These are phyloP conservation scores for Rhinocladiella similis DNA, from an alignment of 2,329 filamentous ascomycete genomes.

Conservation along the genomic window DNA sequence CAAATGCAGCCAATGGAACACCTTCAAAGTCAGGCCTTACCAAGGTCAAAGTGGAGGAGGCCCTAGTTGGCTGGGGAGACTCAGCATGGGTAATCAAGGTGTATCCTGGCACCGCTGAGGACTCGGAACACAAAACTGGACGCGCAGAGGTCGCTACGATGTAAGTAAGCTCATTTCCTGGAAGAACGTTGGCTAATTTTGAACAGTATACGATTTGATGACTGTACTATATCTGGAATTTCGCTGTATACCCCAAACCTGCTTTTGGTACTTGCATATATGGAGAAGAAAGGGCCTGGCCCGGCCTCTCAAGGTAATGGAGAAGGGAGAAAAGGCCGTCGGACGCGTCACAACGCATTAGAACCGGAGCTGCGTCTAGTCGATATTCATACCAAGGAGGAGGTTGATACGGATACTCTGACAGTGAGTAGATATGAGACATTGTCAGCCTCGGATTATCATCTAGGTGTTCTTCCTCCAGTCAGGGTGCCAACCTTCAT, in stretches of 20 bases:
- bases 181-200: constrained; percentile 33
- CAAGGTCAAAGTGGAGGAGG: constrained; percentile 61
- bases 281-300: constrained; percentile 69
- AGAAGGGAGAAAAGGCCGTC: constrained; percentile 34
- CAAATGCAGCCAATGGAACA: constrained; percentile 43
- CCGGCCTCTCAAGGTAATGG: constrained; percentile 57
- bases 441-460: constrained; percentile 86
- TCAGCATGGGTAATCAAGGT: constrained; percentile 96
- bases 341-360: constrained; percentile 72
- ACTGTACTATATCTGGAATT: constrained; percentile 96
- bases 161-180: constrained; percentile 54
- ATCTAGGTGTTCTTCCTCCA: constrained; percentile 79
- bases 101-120: constrained; percentile 69
- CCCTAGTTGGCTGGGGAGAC: constrained; percentile 93
- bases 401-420: constrained; percentile 84
- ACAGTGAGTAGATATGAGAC: constrained; percentile 84
- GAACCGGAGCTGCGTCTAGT: constrained; percentile 90
- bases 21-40: constrained; percentile 43
- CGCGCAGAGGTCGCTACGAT: constrained; percentile 89
- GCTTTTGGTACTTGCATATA: constrained; percentile 88
- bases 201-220: constrained; percentile 73
- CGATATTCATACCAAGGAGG: constrained; percentile 76
- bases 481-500: constrained; percentile 65
- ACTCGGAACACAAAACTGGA: constrained; percentile 70
- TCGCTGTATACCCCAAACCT: constrained; percentile 92